These are phyloP conservation scores for Cladosporium cucumerinum DNA, from an alignment of 2,329 filamentous ascomycete genomes.

Conservation along the genomic window DNA sequence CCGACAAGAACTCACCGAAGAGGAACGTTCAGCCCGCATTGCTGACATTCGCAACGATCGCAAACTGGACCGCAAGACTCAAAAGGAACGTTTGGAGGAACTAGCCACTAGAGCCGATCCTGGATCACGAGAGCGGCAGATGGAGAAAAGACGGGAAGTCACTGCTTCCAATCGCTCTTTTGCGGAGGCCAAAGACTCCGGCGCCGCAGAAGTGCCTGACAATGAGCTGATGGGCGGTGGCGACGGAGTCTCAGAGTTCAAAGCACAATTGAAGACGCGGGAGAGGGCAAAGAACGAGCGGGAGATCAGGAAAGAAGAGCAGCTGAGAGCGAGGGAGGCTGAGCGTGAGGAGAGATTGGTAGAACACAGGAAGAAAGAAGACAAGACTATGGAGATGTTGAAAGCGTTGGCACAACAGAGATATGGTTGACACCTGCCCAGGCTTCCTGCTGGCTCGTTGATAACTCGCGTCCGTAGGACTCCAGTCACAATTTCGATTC, in stretches of 20 bases:
- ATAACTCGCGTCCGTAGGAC: background rate
- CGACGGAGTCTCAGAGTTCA: conserved; percentile 63
- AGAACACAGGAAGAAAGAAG: conserved; percentile 71
- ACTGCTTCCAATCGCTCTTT: conserved; percentile 74
- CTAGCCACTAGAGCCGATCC: conserved; percentile 77
- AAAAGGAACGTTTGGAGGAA: conserved; percentile 75
- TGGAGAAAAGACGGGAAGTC: conserved; percentile 78
- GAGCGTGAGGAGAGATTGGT: conserved; percentile 76
- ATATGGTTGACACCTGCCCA: conserved; percentile 53
- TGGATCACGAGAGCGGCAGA: conserved; percentile 74
- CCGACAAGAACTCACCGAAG: conserved; percentile 49
- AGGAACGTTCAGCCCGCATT: conserved; percentile 44
- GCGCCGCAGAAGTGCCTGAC: conserved; percentile 64
- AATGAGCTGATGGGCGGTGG: conserved; percentile 73
- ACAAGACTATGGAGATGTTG: conserved; percentile 78
- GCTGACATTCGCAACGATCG: conserved; percentile 56
- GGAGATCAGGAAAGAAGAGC: conserved; percentile 78
- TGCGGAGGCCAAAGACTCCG: conserved; percentile 61
- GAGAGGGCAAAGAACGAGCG: conserved; percentile 78
- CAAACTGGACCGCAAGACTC: conserved; percentile 60
- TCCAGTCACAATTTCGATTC: background rate
- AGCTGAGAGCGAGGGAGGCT: conserved; percentile 67
- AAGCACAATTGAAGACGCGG: conserved; percentile 61
- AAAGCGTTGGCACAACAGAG: conserved; percentile 73
- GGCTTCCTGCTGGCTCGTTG: background rate